Evolutionary conservation across 768 basidiomycete genomes (phyloP).

Genomic region (Xerocomellus chrysenteron): DNA sequence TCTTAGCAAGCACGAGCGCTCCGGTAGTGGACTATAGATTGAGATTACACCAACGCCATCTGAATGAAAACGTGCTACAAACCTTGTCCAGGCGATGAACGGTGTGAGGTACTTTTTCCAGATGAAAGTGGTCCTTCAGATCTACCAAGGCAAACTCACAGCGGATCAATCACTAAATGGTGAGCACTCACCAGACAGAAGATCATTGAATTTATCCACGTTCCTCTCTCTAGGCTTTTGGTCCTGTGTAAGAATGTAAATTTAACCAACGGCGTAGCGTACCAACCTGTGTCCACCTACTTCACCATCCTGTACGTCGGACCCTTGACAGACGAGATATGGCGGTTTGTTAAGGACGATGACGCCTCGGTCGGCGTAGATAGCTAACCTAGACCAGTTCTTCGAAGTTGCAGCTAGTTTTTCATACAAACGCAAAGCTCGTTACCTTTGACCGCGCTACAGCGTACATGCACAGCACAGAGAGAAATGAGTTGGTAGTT

Average conservation of each 20-base stretch:
- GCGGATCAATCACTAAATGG: conserved; percentile 2
- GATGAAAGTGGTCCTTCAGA: conserved; percentile 29
- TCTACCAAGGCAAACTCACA: conserved; percentile 20
- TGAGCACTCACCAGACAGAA: conserved; percentile 34
- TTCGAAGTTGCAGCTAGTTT: conserved; percentile 11
- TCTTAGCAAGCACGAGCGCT: conserved; percentile 54
- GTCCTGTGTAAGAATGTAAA: conserved; percentile 10
- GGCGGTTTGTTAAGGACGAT: conserved; percentile 63
- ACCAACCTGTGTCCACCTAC: conserved; percentile 15
- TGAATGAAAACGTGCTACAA: not conserved
- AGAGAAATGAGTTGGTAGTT: not conserved
- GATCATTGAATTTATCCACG: conserved; percentile 36
- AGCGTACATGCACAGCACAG: conserved; percentile 17
- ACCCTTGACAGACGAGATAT: conserved; percentile 52
- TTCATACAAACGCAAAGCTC: not conserved
- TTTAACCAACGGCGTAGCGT: not conserved
- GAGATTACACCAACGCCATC: not conserved
- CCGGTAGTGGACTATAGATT: conserved; percentile 58
- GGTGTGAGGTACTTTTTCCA: conserved; percentile 41
- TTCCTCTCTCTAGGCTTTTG: conserved; percentile 23
- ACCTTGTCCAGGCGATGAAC: conserved; percentile 74
- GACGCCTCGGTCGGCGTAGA: conserved; percentile 56
- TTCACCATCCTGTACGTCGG: conserved; percentile 23
- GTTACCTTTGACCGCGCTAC: conserved; percentile 24
- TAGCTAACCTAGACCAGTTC: conserved; percentile 34